Evolutionary conservation across 2,329 filamentous ascomycete genomes (phyloP).

Genomic region (Claviceps maximensis): DNA sequence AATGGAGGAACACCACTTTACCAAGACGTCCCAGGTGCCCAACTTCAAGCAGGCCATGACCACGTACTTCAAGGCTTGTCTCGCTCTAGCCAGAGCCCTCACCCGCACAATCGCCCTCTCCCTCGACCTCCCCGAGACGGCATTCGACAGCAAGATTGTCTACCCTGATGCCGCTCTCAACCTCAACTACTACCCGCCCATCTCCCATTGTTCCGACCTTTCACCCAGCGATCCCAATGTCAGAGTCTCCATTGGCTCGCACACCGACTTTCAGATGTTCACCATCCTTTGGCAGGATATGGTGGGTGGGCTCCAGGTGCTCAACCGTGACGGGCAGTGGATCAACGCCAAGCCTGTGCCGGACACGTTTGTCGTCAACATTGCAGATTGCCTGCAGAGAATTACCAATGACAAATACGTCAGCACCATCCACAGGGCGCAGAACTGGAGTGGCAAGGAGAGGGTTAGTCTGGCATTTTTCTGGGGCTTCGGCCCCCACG

Average conservation of each 20-base stretch:
- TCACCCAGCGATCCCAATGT: neutral
- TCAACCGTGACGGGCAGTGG: conserved; percentile 27
- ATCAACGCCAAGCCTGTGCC: conserved; percentile 26
- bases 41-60: conserved; percentile 33
- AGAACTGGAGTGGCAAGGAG: conserved; percentile 26
- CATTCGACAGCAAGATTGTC: conserved; percentile 40
- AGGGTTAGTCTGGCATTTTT: conserved; percentile 34
- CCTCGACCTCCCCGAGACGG: conserved; percentile 37
- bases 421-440: conserved; percentile 34
- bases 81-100: conserved; percentile 37
- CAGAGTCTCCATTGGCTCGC: conserved; percentile 31
- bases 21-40: conserved; percentile 30
- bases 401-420: conserved; percentile 36
- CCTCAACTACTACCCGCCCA: conserved; percentile 27
- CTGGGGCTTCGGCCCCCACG: conserved; percentile 27
- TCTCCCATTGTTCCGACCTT: neutral
- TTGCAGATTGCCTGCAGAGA: conserved; percentile 36
- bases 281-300: conserved; percentile 33
- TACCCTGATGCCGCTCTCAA: conserved; percentile 33
- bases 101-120: conserved; percentile 40
- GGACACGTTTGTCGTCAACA: conserved; percentile 36
- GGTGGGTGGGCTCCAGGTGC: conserved; percentile 29
- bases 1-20: conserved; percentile 28
- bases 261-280: conserved; percentile 41
- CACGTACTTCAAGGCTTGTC: conserved; percentile 33